Percentiles rank a stretch among this genome's conserved stretches.
Conservation (phyloP, 2,329 filamentous ascomycete genomes). For the Nemania diffusa region DNA sequence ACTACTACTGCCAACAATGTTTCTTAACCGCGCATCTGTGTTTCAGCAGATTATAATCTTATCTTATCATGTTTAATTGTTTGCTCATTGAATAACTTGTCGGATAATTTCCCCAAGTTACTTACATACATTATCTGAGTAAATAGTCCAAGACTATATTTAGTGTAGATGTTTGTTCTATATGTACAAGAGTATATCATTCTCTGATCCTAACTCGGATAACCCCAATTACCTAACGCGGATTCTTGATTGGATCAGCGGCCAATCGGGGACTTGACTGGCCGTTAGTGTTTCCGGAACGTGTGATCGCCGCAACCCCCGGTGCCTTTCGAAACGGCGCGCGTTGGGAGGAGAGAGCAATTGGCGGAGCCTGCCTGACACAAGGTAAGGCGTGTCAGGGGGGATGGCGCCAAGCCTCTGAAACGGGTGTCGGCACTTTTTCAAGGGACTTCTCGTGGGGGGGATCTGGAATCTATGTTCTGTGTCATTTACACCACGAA, state of each 20-base stretch:
- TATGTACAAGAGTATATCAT: background rate
- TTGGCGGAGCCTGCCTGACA: constrained; percentile 18
- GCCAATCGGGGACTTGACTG: constrained; percentile 22
- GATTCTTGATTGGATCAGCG: background rate
- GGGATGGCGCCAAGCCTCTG: constrained; percentile 25
- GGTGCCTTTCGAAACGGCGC: constrained; percentile 10
- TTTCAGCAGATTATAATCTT: background rate
- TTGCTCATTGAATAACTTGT: background rate
- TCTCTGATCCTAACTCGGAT: background rate
- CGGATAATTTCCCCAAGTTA: background rate
- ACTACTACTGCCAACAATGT: background rate
- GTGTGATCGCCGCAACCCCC: constrained; percentile 24
- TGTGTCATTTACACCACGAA: no score
- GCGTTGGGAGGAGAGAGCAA: background rate
- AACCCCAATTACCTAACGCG: background rate
- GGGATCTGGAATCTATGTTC: no score
- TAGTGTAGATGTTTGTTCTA: background rate
- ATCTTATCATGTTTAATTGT: background rate
- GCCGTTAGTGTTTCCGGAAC: constrained; percentile 4
- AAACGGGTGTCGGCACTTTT: constrained; percentile 23
- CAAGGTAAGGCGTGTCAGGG: constrained; percentile 26
- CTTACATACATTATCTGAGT: no score
- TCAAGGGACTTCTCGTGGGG: no score
- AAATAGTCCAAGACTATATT: no score
- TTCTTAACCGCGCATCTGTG: background rate